These are phyloP conservation scores for Zhuliangozyma blackwelliae DNA, from an alignment of 1,139 yeast genomes.

Conservation along the genomic window DNA sequence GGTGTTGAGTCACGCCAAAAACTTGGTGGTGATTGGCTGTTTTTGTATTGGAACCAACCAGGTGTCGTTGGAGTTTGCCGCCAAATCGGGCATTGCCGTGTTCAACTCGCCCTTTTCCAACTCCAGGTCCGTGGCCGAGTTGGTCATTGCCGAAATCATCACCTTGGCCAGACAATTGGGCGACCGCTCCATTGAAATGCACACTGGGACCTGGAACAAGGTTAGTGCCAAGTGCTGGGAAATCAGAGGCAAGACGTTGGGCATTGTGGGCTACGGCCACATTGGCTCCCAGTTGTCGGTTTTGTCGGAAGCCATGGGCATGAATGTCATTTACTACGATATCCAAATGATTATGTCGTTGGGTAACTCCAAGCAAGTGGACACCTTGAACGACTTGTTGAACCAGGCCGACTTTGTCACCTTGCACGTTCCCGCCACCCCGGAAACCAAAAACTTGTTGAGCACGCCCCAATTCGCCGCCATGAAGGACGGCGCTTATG, in stretches of 20 bases:
- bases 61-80: constrained; percentile 90
- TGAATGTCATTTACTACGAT: constrained; percentile 94
- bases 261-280: constrained; percentile 97
- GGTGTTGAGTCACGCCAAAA: constrained; percentile 78
- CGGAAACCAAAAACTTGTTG: constrained; percentile 88
- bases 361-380: constrained; percentile 95
- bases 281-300: constrained; percentile 97
- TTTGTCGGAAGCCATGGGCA: constrained; percentile 96
- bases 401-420: constrained; percentile 82
- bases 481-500: constrained; percentile 94
- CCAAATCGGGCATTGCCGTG: constrained; percentile 89
- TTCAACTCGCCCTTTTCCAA: constrained; percentile 98
- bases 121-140: constrained; percentile 97
- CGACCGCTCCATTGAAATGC: constrained; percentile 94
- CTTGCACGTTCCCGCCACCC: constrained; percentile 90
- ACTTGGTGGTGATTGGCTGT: constrained; percentile 90
- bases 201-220: constrained; percentile 97
- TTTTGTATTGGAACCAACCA: constrained; percentile 99
- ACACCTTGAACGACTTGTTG: constrained; percentile 77
- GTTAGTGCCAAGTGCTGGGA: constrained; percentile 97
- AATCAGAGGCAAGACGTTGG: constrained; percentile 96
- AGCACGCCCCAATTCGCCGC: constrained; percentile 89
- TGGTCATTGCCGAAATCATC: constrained; percentile 93
- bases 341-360: constrained; percentile 89
- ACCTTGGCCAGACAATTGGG: constrained; percentile 94